Evolutionary conservation across 306 rosid species (phyloP).

Genomic region (Prunus salicina): DNA sequence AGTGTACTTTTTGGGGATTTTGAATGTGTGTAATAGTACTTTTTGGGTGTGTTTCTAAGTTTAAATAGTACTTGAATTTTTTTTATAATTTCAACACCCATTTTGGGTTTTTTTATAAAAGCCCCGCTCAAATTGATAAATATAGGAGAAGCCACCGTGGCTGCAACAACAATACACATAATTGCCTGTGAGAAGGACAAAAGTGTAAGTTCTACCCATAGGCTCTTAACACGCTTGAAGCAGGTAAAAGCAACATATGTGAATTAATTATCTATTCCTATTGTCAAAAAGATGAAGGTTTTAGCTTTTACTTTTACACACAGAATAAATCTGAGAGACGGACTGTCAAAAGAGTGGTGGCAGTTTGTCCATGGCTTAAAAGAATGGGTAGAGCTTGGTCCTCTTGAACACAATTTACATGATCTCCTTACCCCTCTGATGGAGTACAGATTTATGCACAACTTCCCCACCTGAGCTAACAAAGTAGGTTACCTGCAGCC

Average conservation of each 20-base stretch:
- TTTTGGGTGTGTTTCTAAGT: too few species aligned
- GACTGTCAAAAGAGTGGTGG: too few species aligned
- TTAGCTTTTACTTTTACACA: not conserved
- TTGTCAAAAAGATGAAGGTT: not conserved
- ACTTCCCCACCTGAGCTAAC: constrained; percentile 36
- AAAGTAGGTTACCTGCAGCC: constrained; percentile 43
- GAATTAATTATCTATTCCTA: not conserved
- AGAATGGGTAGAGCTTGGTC: not conserved
- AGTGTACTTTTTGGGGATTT: too few species aligned
- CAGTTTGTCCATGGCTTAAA: too few species aligned
- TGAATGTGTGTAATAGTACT: too few species aligned
- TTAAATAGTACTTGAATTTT: too few species aligned
- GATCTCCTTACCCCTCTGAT: constrained; percentile 43
- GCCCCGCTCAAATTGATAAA: not conserved
- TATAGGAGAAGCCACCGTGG: not conserved
- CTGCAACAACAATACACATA: too few species aligned
- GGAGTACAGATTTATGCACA: constrained; percentile 35
- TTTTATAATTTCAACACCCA: too few species aligned
- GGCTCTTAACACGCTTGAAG: not conserved
- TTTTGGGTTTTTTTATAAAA: too few species aligned
- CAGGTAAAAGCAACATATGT: not conserved
- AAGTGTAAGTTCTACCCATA: not conserved
- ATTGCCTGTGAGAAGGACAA: not conserved
- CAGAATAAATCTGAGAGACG: not conserved
- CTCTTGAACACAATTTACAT: constrained; percentile 26